Evolutionary conservation across 495 filamentous ascomycete genomes (phyloP), one percentile per base, ranked within the genome.

Genomic region (Talaromyces stipitatus): DNA sequence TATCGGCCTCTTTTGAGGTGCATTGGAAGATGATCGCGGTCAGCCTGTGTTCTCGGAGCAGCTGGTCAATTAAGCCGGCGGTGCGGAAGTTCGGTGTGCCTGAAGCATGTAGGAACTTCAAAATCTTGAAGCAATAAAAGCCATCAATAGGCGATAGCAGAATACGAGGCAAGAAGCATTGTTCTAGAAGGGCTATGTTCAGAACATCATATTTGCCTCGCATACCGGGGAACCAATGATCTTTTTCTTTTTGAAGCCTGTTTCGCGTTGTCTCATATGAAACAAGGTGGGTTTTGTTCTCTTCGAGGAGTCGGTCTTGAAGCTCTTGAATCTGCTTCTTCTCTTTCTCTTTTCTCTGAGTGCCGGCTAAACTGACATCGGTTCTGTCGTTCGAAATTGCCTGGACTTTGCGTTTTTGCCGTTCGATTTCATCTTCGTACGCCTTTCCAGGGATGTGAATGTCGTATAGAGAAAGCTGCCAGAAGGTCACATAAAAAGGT

Each of bases 401-500:
- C 48, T 78, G 71, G 5, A 87, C 73, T 62, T 81, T 79, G 47
- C 80, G 82, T 56, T 83, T 79, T 41, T 88, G 72, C 5, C 82
- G 77, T 5, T 77, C 78, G 28, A 79, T 82, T 60, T 95, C 92
- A 11, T 81, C 76, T 9, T 85, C 75, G 66, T 97, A 97, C 52
- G 83, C 87, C 43, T 81, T 78, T 54, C 82, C 78, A 1, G 88
- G 87, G 38, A 89, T 80, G 33, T 82, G 77, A 28, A 99, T 74
- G 67, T 97, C 94, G 23, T 86, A 82, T 12, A 91, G 81, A 22
- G 89, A 83, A 14, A 96, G 78, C 48, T 91, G 85, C 95, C 95
- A 99, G 75, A 99, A 99, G 2, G 89, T 88, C 27, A 89, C 84
- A 65, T 90, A 96, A 66, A 96, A 95, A 29, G 84, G 78, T 2